phyloP scores from a whole-genome alignment of 306 rosid species.

The Castanopsis chinensis region DNA sequence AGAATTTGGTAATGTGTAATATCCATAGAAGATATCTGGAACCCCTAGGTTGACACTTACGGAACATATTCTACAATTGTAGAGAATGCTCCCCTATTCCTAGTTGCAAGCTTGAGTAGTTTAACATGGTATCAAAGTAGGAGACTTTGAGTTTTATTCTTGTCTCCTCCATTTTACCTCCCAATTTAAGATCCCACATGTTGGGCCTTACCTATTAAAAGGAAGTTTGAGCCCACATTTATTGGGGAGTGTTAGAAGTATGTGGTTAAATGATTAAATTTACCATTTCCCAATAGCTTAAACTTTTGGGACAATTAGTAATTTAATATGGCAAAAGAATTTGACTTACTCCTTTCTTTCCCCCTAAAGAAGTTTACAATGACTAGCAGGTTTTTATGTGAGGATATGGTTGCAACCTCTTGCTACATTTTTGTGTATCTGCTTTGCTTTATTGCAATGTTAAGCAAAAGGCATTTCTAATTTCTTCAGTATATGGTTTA shows the following conservation, averaged over 20 bases:
- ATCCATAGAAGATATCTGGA: neutral
- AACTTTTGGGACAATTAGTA: no score
- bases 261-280: no score
- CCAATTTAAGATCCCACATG: no score
- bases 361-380: neutral
- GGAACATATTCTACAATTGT: neutral
- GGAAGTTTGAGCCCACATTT: no score
- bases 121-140: no score
- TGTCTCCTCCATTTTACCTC: no score
- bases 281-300: no score
- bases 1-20: neutral
- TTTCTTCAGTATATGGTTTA: neutral
- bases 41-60: neutral
- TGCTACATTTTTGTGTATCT: neutral
- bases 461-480: no score
- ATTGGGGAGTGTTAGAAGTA: no score
- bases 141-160: no score
- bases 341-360: no score
- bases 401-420: neutral
- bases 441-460: neutral
- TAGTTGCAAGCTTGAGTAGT: neutral
- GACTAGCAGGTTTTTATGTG: neutral
- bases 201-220: neutral
- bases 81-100: neutral
- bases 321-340: no score